Conservation (phyloP, 768 basidiomycete species). For the Cystofilobasidium capitatum region DNA sequence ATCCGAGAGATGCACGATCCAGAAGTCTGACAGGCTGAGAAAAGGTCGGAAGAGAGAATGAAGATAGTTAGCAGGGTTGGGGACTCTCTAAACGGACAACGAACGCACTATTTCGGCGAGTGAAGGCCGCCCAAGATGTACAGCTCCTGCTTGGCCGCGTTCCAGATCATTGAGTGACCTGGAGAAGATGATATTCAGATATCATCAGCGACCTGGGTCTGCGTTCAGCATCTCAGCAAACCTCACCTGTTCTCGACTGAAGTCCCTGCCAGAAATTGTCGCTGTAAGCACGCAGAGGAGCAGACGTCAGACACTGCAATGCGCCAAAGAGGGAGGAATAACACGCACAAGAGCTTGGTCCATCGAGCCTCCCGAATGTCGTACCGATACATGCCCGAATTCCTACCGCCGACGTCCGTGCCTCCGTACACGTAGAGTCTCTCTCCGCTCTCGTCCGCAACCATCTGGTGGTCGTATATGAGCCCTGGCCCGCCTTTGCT, state of each 20-base stretch:
- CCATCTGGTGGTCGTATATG: constrained; percentile 24
- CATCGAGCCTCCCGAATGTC: constrained; percentile 3
- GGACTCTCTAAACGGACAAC: not conserved
- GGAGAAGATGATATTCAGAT: not conserved
- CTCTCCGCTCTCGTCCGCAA: constrained; percentile 6
- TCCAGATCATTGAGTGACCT: constrained; percentile 25
- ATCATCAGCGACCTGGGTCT: not conserved
- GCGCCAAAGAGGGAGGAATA: not conserved
- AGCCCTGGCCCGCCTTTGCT: constrained; percentile 10
- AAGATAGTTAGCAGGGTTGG: not conserved
- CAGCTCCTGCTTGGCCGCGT: not conserved
- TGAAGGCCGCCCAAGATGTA: constrained; percentile 21
- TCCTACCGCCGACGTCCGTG: not conserved
- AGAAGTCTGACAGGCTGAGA: constrained; percentile 17
- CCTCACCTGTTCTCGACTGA: constrained; percentile 8
- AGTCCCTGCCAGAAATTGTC: not conserved
- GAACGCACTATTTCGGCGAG: not conserved
- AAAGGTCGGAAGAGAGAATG: not conserved
- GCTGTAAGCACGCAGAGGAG: not conserved
- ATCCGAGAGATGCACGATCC: constrained; percentile 1
- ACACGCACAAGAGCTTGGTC: constrained; percentile 15
- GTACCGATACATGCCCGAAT: constrained; percentile 12
- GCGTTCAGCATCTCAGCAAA: not conserved
- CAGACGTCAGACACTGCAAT: not conserved
- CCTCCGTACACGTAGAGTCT: constrained; percentile 19